Conservation (phyloP, 2,329 filamentous ascomycete genomes). For the Sclerotinia spermophila region DNA sequence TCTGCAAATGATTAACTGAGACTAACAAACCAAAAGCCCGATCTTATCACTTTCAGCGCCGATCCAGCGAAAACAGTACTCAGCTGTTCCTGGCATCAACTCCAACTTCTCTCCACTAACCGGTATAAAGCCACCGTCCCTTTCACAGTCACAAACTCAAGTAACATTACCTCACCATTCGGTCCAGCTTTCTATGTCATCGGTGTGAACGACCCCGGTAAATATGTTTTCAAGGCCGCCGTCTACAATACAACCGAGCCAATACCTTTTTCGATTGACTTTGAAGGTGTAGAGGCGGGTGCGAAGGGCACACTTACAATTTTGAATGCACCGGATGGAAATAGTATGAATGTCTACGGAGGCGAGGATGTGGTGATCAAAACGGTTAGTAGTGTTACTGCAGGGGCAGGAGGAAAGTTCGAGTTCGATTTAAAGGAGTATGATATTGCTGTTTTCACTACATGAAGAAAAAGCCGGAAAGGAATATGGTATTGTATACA, state of each 20-base stretch:
- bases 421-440: constrained; percentile 20
- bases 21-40: constrained; percentile 24
- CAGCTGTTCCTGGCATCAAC: constrained; percentile 39
- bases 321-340: constrained; percentile 9
- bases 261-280: constrained; percentile 13
- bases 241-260: constrained; percentile 18
- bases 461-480: neutral
- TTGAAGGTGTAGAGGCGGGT: constrained; percentile 12
- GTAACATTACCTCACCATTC: neutral
- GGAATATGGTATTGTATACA: too few species aligned
- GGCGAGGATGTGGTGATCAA: constrained; percentile 10
- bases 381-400: neutral
- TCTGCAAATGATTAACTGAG: neutral
- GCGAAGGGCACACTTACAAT: constrained; percentile 1
- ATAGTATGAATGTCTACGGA: constrained; percentile 11
- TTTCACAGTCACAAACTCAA: constrained; percentile 6
- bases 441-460: constrained; percentile 20
- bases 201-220: neutral
- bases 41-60: constrained; percentile 34
- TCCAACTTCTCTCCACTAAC: constrained; percentile 16
- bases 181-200: constrained; percentile 18
- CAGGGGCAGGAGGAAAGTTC: constrained; percentile 5
- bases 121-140: constrained; percentile 16
- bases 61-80: constrained; percentile 47
- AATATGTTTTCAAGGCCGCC: constrained; percentile 18